Evolutionary conservation across 2,329 filamentous ascomycete genomes (phyloP).

Genomic region (Mariannaea elegans): DNA sequence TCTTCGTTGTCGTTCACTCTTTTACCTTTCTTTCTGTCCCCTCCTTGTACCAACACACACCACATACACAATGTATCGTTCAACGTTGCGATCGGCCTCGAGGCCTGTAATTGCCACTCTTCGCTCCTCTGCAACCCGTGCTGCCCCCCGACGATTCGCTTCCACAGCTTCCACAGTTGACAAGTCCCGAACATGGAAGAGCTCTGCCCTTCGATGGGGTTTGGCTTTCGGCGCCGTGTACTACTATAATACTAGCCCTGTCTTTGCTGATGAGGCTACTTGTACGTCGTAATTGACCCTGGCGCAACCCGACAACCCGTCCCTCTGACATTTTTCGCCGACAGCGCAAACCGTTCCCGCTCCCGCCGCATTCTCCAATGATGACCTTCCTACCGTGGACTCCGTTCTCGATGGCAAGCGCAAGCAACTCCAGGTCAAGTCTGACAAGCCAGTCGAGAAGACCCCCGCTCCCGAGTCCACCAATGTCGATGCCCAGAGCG

Average conservation of each 20-base stretch:
- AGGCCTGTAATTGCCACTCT: slow-evolving; percentile 54
- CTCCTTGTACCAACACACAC: background rate
- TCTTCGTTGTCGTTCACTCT: background rate
- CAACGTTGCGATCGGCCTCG: slow-evolving; percentile 58
- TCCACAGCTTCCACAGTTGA: slow-evolving; percentile 64
- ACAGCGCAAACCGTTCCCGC: slow-evolving; percentile 47
- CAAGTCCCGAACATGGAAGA: slow-evolving; percentile 85
- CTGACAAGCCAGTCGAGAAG: slow-evolving; percentile 36
- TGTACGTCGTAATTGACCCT: slow-evolving; percentile 61
- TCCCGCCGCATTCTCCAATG: slow-evolving; percentile 63
- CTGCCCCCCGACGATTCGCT: slow-evolving; percentile 59
- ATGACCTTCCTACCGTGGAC: slow-evolving; percentile 71
- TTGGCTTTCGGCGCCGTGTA: slow-evolving; percentile 82
- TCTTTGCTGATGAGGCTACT: slow-evolving; percentile 84
- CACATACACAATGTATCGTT: slow-evolving; percentile 58
- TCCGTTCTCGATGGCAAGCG: slow-evolving; percentile 72
- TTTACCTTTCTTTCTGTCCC: slow-evolving; percentile 1
- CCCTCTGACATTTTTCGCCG: slow-evolving; percentile 17
- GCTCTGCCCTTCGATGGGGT: slow-evolving; percentile 75
- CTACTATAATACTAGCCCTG: slow-evolving; percentile 90
- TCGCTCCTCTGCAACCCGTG: slow-evolving; percentile 50
- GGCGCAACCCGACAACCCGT: background rate
- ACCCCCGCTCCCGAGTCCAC: slow-evolving; percentile 31
- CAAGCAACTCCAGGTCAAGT: slow-evolving; percentile 51
- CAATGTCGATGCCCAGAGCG: slow-evolving; percentile 37